A percentile compares a stretch with the other conserved stretches of the same genome.
Evolutionary conservation across 2,329 filamentous ascomycete genomes (phyloP).

Genomic region (Alternaria postmessia): DNA sequence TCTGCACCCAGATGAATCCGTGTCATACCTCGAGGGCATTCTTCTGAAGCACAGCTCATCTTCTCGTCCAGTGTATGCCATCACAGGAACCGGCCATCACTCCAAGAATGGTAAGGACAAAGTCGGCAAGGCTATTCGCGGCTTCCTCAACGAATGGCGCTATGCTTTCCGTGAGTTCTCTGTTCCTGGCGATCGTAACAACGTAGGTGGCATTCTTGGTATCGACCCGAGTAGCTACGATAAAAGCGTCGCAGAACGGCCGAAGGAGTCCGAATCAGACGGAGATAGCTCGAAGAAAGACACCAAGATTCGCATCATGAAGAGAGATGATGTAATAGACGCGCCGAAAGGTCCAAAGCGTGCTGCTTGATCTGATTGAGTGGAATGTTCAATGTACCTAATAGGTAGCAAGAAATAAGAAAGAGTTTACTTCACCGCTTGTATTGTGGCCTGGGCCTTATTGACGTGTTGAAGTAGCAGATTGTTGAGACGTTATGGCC

Average conservation of each 20-base stretch:
- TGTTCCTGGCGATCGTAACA: constrained; percentile 92
- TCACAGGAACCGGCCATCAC: constrained; percentile 95
- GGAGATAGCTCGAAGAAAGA: constrained; percentile 41
- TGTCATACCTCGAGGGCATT: constrained; percentile 89
- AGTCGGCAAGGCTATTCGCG: constrained; percentile 90
- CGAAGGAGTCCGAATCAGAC: constrained; percentile 45
- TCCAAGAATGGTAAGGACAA: constrained; percentile 99
- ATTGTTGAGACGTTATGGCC: not conserved
- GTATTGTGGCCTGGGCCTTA: not conserved
- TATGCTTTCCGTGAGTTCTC: constrained; percentile 97
- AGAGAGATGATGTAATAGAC: constrained; percentile 48
- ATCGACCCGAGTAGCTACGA: constrained; percentile 70
- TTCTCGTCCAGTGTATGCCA: constrained; percentile 83
- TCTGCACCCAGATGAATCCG: constrained; percentile 97
- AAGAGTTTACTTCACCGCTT: constrained; percentile 26
- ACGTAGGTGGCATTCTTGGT: constrained; percentile 71
- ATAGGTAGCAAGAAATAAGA: constrained; percentile 44
- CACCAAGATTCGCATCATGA: constrained; percentile 49
- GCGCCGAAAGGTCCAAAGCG: constrained; percentile 49
- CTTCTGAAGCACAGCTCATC: constrained; percentile 82
- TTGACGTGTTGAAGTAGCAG: not conserved
- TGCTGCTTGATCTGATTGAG: constrained; percentile 27
- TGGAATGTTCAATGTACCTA: constrained; percentile 7
- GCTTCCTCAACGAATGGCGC: constrained; percentile 92
- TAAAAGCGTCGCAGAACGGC: constrained; percentile 50